Percentiles rank a stretch among this genome's conserved stretches.
Evolutionary conservation across 208 protist genomes (phyloP).

Genomic region (Crithidia fasciculata): DNA sequence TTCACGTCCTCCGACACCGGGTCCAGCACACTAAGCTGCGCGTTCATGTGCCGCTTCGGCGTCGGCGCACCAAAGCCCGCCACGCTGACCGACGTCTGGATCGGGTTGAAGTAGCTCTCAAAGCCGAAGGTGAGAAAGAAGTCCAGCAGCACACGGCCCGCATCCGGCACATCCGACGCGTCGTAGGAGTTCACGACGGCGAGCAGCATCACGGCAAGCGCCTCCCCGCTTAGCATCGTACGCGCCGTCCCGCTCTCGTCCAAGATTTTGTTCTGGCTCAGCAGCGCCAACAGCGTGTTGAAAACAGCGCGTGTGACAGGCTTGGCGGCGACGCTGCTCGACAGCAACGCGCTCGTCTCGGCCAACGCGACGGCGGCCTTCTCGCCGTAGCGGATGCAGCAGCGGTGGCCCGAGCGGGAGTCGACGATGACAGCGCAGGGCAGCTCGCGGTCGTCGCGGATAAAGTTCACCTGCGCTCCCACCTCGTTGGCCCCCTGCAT

Average conservation of each 20-base stretch:
- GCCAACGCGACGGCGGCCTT: slow-evolving; percentile 22
- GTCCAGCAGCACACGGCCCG: slow-evolving; percentile 42
- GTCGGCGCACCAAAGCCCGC: slow-evolving; percentile 25
- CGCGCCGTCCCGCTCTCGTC: slow-evolving; percentile 35
- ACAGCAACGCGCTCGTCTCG: slow-evolving; percentile 25
- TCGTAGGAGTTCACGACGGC: slow-evolving; percentile 53
- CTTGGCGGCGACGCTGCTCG: slow-evolving; percentile 18
- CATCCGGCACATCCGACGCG: slow-evolving; percentile 27
- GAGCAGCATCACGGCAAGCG: slow-evolving; percentile 47
- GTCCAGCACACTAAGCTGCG: slow-evolving; percentile 45
- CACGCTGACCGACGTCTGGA: slow-evolving; percentile 30
- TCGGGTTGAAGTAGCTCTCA: slow-evolving; percentile 43
- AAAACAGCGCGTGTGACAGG: slow-evolving; percentile 24
- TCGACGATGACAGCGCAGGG: slow-evolving; percentile 41
- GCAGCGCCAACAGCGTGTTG: slow-evolving; percentile 35
- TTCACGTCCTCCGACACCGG: slow-evolving; percentile 37
- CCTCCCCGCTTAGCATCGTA: slow-evolving; percentile 43
- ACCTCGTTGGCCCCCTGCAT: slow-evolving; percentile 18
- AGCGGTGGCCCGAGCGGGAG: slow-evolving; percentile 34
- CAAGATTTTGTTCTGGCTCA: slow-evolving; percentile 53
- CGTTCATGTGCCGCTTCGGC: slow-evolving; percentile 40
- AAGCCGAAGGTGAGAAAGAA: slow-evolving; percentile 60
- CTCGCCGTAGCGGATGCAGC: slow-evolving; percentile 43
- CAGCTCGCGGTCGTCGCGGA: slow-evolving; percentile 37
- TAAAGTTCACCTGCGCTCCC: slow-evolving; percentile 38